Percentiles rank a stretch among this genome's conserved stretches.
Conservation (phyloP, 345 rosid genomes). For the Aquilaria malaccensis region DNA sequence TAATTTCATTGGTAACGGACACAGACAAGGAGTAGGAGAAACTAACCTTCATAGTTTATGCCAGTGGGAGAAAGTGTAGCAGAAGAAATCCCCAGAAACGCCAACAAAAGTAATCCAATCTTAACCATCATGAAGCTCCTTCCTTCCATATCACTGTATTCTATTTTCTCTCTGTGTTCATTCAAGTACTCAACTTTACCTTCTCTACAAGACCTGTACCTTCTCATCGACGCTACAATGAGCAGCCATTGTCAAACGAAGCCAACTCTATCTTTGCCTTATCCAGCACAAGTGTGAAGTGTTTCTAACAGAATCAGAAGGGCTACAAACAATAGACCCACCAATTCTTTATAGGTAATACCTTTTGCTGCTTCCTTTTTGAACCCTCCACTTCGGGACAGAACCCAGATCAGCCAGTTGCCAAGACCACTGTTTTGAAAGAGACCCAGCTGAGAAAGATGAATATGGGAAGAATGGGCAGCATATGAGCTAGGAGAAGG, state of each 20-base stretch:
- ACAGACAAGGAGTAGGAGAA: not conserved
- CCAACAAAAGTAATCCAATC: slow-evolving; percentile 52
- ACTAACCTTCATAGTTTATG: slow-evolving; percentile 94
- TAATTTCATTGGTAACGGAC: not conserved
- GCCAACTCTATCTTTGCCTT: slow-evolving; percentile 16
- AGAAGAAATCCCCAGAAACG: slow-evolving; percentile 45
- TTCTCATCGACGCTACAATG: slow-evolving; percentile 16
- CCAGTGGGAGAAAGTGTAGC: slow-evolving; percentile 98
- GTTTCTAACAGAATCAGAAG: slow-evolving; percentile 24
- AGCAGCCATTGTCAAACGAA: slow-evolving; percentile 27
- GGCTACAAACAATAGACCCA: slow-evolving; percentile 14
- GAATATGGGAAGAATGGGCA: slow-evolving; percentile 28
- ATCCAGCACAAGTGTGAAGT: slow-evolving; percentile 16
- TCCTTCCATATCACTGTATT: slow-evolving; percentile 21
- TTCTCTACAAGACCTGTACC: slow-evolving; percentile 12
- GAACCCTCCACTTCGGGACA: slow-evolving; percentile 8
- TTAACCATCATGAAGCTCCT: slow-evolving; percentile 37
- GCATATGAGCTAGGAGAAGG: slow-evolving; percentile 16
- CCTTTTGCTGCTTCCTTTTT: not conserved
- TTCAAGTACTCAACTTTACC: slow-evolving; percentile 18
- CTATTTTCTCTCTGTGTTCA: slow-evolving; percentile 16
- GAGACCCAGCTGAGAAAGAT: slow-evolving; percentile 16
- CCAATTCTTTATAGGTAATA: slow-evolving; percentile 16
- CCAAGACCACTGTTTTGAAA: slow-evolving; percentile 24
- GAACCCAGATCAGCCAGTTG: slow-evolving; percentile 27